These are phyloP conservation scores for Moesziomyces globuligerus DNA, from an alignment of 1,284 basidiomycete species.

Conservation along the genomic window DNA sequence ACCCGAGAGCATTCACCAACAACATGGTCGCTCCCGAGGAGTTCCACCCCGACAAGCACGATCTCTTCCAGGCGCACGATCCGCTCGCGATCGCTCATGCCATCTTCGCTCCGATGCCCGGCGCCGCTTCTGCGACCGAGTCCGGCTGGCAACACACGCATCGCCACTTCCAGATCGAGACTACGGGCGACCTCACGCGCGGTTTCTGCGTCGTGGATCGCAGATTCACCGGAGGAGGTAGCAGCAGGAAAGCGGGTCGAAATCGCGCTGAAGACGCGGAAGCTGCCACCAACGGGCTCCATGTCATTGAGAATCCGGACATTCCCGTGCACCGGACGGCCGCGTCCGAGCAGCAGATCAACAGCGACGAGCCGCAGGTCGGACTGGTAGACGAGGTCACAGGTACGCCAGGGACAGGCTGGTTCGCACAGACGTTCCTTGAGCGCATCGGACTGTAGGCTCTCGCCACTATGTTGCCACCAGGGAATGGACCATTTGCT, in stretches of 20 bases:
- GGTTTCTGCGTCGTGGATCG: slow-evolving; percentile 62
- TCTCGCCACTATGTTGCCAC: background rate
- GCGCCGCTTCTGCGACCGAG: slow-evolving; percentile 1
- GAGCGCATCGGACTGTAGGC: slow-evolving; percentile 35
- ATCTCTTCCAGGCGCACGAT: slow-evolving; percentile 62
- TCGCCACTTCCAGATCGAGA: slow-evolving; percentile 58
- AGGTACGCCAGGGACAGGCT: slow-evolving; percentile 48
- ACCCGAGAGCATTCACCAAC: slow-evolving; percentile 62
- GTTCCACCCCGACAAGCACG: slow-evolving; percentile 56
- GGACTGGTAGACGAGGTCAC: slow-evolving; percentile 49
- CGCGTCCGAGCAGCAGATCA: background rate
- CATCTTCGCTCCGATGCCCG: slow-evolving; percentile 42
- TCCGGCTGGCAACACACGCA: slow-evolving; percentile 36
- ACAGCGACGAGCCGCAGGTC: slow-evolving; percentile 12
- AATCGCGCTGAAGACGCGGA: slow-evolving; percentile 41
- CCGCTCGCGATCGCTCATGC: slow-evolving; percentile 63
- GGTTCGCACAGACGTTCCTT: slow-evolving; percentile 55
- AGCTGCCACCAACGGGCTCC: slow-evolving; percentile 3
- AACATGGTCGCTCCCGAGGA: slow-evolving; percentile 47
- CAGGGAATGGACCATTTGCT: background rate
- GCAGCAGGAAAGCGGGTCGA: slow-evolving; percentile 39
- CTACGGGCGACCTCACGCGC: slow-evolving; percentile 55
- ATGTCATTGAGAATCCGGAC: slow-evolving; percentile 32
- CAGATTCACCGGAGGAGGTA: slow-evolving; percentile 29
- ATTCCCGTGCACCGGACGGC: slow-evolving; percentile 11